phyloP scores from a whole-genome alignment of 192 early-diverging fungal species.

The Cetraspora pellucida region DNA sequence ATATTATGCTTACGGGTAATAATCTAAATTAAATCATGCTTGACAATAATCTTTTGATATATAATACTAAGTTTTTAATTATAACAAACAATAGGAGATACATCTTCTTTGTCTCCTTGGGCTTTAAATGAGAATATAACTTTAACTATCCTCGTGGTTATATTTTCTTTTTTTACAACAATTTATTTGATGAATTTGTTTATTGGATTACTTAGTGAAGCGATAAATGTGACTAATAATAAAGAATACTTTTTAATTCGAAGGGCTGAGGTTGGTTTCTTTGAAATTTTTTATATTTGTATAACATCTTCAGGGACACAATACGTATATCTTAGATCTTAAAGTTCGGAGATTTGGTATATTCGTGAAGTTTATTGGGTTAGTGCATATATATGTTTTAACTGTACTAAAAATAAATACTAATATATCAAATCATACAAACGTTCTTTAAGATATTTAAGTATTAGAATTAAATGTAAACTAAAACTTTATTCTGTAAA shows the following conservation, averaged over 20 bases:
- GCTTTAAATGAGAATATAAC: background rate
- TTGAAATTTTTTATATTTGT: background rate
- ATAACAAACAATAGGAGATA: background rate
- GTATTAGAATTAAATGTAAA: too few relatives aligned
- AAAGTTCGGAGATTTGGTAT: too few relatives aligned
- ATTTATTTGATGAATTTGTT: slow-evolving; percentile 13
- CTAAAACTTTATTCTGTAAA: background rate
- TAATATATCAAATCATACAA: too few relatives aligned
- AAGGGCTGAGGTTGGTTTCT: background rate
- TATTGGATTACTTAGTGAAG: background rate
- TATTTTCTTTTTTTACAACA: background rate
- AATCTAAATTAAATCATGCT: background rate
- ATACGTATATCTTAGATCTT: too few relatives aligned
- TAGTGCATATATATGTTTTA: too few relatives aligned
- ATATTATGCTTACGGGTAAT: background rate
- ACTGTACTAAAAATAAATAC: too few relatives aligned
- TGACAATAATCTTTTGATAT: too few relatives aligned
- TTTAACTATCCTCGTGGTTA: background rate
- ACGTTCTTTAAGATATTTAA: too few relatives aligned
- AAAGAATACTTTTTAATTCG: background rate
- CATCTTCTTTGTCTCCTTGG: background rate
- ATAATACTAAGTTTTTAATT: background rate
- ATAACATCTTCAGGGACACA: too few relatives aligned
- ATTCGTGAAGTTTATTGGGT: too few relatives aligned
- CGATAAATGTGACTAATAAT: background rate